A percentile compares a stretch with the other conserved stretches of the same genome.
phyloP scores from a whole-genome alignment of 2,329 filamentous ascomycete genomes.

The Hypoxylon sp. region DNA sequence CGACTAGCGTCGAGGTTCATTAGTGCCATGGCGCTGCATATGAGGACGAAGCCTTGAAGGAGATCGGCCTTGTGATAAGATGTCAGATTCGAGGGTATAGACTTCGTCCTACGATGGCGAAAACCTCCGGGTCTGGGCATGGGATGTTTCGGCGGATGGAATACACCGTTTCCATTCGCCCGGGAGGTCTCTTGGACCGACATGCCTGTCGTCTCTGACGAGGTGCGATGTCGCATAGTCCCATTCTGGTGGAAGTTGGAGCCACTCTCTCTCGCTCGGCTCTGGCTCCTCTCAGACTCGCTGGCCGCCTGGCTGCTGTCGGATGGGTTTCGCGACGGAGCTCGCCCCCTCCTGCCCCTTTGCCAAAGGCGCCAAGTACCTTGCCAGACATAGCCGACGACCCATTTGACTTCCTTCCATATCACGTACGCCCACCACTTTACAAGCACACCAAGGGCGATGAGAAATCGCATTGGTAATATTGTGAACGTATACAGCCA shows the following conservation, averaged over 20 bases:
- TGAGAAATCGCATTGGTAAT: conserved; percentile 86
- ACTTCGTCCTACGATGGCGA: conserved; percentile 81
- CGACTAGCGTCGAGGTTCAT: conserved; percentile 95
- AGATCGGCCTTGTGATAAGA: conserved; percentile 96
- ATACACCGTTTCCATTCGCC: conserved; percentile 43
- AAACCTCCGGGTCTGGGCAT: conserved; percentile 55
- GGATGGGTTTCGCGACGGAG: conserved; percentile 48
- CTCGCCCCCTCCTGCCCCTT: conserved; percentile 64
- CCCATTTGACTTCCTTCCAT: conserved; percentile 77
- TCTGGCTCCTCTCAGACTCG: conserved; percentile 58
- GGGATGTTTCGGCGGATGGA: conserved; percentile 54
- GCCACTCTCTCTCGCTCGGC: conserved; percentile 46
- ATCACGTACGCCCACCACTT: conserved; percentile 83
- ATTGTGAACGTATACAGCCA: conserved; percentile 99
- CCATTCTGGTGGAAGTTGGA: conserved; percentile 41
- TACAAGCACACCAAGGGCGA: conserved; percentile 80
- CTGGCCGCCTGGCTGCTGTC: conserved; percentile 49
- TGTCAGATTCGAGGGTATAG: conserved; percentile 84
- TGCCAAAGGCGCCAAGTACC: conserved; percentile 85
- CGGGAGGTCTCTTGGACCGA: conserved; percentile 44
- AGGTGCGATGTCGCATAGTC: conserved; percentile 37
- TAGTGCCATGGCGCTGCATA: conserved; percentile 85
- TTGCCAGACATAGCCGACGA: conserved; percentile 81
- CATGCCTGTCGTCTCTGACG: conserved; percentile 39
- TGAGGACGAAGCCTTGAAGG: conserved; percentile 88